These are phyloP conservation scores for Ricinus communis DNA, from an alignment of 345 rosid genomes.

Conservation along the genomic window DNA sequence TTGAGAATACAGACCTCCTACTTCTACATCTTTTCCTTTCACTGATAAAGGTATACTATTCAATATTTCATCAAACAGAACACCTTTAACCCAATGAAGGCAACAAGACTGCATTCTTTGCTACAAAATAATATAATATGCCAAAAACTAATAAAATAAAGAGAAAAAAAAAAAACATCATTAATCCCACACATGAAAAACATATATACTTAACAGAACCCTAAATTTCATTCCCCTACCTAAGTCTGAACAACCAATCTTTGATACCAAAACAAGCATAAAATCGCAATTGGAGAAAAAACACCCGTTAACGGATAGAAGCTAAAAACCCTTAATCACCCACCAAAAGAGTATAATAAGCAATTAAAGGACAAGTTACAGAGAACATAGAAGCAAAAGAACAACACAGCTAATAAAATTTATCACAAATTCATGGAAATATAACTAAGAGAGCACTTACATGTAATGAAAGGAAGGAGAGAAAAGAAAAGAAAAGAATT, in stretches of 20 bases:
- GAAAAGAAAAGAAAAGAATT: no score
- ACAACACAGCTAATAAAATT: background rate
- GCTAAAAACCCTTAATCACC: background rate
- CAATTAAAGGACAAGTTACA: background rate
- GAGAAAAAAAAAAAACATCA: background rate
- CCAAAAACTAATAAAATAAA: background rate
- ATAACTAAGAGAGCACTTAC: background rate
- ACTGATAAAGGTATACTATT: background rate
- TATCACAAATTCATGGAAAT: background rate
- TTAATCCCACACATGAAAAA: background rate
- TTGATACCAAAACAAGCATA: background rate
- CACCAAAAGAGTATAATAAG: background rate
- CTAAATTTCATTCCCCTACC: background rate
- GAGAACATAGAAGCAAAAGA: background rate
- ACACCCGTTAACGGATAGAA: background rate
- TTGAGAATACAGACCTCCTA: background rate
- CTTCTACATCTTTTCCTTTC: background rate
- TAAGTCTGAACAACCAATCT: background rate
- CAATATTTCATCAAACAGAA: background rate
- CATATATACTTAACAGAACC: slow-evolving; percentile 1
- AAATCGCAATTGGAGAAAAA: background rate
- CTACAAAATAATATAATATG: background rate
- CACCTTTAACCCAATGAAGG: background rate
- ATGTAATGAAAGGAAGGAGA: background rate
- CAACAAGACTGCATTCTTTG: no score